Conservation (phyloP, 306 rosid genomes). For the Luffa aegyptiaca region DNA sequence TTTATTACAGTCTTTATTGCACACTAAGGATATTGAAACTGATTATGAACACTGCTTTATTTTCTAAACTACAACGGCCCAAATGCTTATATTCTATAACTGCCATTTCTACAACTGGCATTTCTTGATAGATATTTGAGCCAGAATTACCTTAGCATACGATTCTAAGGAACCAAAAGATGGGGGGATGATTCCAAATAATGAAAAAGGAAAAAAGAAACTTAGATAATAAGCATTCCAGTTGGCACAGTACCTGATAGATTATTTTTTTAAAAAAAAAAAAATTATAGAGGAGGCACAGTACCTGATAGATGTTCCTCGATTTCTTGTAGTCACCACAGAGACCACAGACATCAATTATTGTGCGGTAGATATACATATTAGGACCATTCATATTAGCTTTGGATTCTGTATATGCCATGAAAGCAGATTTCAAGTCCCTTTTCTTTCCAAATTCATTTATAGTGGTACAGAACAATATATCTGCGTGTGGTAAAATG, state of each 20-base stretch:
- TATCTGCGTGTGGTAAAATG: slow-evolving; percentile 59
- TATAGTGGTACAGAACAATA: slow-evolving; percentile 53
- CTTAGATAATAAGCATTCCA: slow-evolving; percentile 10
- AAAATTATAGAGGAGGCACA: background rate
- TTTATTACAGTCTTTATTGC: background rate
- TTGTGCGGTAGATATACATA: slow-evolving; percentile 76
- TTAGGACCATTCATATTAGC: slow-evolving; percentile 36
- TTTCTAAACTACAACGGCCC: background rate
- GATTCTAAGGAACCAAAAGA: background rate
- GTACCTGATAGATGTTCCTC: slow-evolving; percentile 82
- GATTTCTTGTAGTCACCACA: slow-evolving; percentile 72
- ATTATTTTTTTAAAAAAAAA: slow-evolving; percentile 12
- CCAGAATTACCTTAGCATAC: background rate
- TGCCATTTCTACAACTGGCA: background rate
- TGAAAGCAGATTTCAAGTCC: slow-evolving; percentile 62
- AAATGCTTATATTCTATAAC: background rate
- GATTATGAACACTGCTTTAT: background rate
- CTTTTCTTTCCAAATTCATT: slow-evolving; percentile 67
- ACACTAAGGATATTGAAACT: background rate
- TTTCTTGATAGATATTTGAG: background rate
- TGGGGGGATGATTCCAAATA: background rate
- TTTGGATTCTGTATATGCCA: slow-evolving; percentile 57
- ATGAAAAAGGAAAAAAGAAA: background rate
- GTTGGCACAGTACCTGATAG: slow-evolving; percentile 52
- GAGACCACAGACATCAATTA: slow-evolving; percentile 71